phyloP scores from a whole-genome alignment of 129 eudicot species.

The Flaveria trinervia region DNA sequence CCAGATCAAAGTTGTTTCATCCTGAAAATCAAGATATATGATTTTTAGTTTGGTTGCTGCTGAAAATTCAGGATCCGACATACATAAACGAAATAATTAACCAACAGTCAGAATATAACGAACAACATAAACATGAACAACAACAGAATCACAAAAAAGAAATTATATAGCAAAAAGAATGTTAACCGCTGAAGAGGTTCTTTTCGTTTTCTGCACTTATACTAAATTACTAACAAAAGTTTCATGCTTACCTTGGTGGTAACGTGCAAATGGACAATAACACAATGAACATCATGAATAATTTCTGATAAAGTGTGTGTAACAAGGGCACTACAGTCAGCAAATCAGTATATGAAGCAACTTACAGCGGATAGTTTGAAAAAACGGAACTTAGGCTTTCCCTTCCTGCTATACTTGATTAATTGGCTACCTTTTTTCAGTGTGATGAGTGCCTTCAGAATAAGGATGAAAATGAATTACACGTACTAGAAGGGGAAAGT shows the following conservation, averaged over 20 bases:
- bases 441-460: constrained; percentile 65
- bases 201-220: not conserved
- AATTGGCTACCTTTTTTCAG: constrained; percentile 77
- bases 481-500: not conserved
- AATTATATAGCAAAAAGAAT: not conserved
- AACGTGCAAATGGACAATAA: not conserved
- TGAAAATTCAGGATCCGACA: constrained; percentile 12
- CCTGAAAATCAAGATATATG: constrained; percentile 40
- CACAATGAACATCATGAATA: not conserved
- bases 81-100: not conserved
- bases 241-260: not conserved
- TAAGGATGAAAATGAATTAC: constrained; percentile 6
- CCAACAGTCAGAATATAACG: not conserved
- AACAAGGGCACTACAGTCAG: constrained; percentile 10
- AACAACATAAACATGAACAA: not conserved
- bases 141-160: not conserved
- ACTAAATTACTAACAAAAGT: not conserved
- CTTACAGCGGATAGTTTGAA: constrained; percentile 80
- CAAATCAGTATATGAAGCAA: constrained; percentile 22
- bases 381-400: constrained; percentile 75
- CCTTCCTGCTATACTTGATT: constrained; percentile 73
- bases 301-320: constrained; percentile 1
- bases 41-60: not conserved
- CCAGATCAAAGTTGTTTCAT: constrained; percentile 71
- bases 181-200: not conserved